Base-by-base conservation (phyloP, 2,329 filamentous ascomycete species). In the Aspergillus sclerotialis region DNA sequence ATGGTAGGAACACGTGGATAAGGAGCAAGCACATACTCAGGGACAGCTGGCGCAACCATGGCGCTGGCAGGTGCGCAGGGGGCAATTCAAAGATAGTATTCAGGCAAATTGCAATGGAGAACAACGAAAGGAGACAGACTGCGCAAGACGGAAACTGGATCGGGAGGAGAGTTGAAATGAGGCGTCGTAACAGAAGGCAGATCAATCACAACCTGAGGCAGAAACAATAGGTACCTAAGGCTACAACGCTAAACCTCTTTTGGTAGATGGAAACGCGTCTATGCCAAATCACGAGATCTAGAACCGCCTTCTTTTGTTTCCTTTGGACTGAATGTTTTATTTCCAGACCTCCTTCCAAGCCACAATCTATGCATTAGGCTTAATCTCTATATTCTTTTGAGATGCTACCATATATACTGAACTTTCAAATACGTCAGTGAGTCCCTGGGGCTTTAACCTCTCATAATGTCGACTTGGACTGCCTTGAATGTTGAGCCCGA, bases 401-500 rank as follows among this genome's bases (percentile, higher is more conserved):
- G n/a, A n/a, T n/a, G n/a, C n/a, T n/a, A n/a, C n/a, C n/a, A n/a
- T n/a, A n/a, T n/a, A n/a, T n/a, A n/a, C n/a, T n/a, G n/a, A n/a
- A n/a, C n/a, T n/a, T n/a, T n/a, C n/a, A n/a, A n/a, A 6, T 23
- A 6, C 7, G 9, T 28, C 13, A 7, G 26, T 28, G 26, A 28
- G 13, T n/a, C 26, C 36, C 32, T 33, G 17, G 32, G 40, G 36
- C 42, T 33, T 36, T 40, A 38, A 32, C 31, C 30, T 34, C 39
- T 28, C 44, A 55, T 28, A 39, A 71, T 71, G 69, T 63, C 69
- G 24, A 73, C 78, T 50, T 96, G 93, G 67, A 79, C 82, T 52
- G 86, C 90, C 34, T 80, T 95, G 61, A 98, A 98, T 59, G 78
- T 96, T 64, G 89, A 95, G 63, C 84, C 86, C 7, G 92, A 95